Evolutionary conservation across 2,329 filamentous ascomycete genomes (phyloP).

Genomic region (Xylariaceae sp.): DNA sequence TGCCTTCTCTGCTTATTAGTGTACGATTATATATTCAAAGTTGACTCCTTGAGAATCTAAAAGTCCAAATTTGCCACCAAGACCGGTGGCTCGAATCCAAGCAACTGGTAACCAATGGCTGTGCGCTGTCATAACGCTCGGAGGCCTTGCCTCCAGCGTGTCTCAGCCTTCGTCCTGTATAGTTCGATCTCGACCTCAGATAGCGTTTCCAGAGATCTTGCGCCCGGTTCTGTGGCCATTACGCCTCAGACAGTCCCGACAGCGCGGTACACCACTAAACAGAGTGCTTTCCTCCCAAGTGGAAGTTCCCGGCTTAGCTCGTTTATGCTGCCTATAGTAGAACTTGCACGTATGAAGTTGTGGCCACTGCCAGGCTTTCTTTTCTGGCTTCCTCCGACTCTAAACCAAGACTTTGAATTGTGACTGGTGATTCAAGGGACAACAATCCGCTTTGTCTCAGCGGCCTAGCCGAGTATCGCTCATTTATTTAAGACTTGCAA

Average conservation of each 20-base stretch:
- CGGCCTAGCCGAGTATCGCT: no score
- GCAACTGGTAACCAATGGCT: conserved; percentile 2
- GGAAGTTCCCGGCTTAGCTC: no score
- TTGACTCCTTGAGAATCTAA: neutral
- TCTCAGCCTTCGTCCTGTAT: conserved; percentile 14
- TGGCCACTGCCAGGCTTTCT: no score
- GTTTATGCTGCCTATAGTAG: no score
- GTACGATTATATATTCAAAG: no score
- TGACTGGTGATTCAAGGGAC: neutral
- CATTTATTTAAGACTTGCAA: no score
- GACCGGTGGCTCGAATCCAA: conserved; percentile 6
- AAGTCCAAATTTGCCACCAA: neutral
- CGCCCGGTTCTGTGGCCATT: neutral
- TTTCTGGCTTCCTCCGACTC: no score
- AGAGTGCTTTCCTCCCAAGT: neutral
- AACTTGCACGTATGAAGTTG: no score
- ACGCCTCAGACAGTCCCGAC: conserved; percentile 2
- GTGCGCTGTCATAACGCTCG: neutral
- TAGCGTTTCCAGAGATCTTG: conserved; percentile 11
- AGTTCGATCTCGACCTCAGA: conserved; percentile 14
- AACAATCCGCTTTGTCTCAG: neutral
- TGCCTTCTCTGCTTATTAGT: neutral
- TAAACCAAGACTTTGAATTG: neutral
- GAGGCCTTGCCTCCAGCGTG: conserved; percentile 4
- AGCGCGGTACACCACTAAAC: conserved; percentile 1